Evolutionary conservation across 495 filamentous ascomycete species (phyloP).

Genomic region (Pyrenula massariospora): DNA sequence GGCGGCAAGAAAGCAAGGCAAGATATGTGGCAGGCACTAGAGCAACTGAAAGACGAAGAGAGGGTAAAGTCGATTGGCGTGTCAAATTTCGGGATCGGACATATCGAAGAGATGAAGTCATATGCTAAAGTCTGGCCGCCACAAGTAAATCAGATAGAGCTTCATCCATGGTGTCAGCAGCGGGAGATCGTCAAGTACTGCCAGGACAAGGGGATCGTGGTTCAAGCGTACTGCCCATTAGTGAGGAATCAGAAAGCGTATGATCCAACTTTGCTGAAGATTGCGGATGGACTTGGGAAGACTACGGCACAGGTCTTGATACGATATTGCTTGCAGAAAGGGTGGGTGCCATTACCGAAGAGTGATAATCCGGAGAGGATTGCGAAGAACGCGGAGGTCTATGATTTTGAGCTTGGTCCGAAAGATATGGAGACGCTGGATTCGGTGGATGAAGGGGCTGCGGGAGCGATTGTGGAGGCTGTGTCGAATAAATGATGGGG

Average conservation of each 20-base stretch:
- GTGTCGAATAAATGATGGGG: conserved; percentile 13
- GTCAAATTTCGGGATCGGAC: conserved; percentile 53
- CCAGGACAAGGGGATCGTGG: conserved; percentile 44
- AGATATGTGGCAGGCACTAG: conserved; percentile 55
- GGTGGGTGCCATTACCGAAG: conserved; percentile 65
- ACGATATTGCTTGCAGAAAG: conserved; percentile 52
- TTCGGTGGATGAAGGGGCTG: conserved; percentile 49
- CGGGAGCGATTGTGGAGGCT: conserved; percentile 40
- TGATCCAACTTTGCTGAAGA: conserved; percentile 36
- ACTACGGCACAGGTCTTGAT: conserved; percentile 41
- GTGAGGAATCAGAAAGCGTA: conserved; percentile 50
- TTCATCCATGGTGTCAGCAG: conserved; percentile 60
- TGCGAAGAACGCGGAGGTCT: conserved; percentile 52
- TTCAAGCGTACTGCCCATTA: conserved; percentile 57
- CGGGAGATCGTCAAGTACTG: conserved; percentile 49
- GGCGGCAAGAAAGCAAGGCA: conserved; percentile 39
- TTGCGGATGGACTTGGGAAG: conserved; percentile 41
- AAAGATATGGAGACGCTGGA: conserved; percentile 55
- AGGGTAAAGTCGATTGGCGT: conserved; percentile 54
- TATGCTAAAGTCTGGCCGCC: conserved; percentile 54
- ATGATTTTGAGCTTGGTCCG: conserved; percentile 47
- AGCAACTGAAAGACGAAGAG: conserved; percentile 45
- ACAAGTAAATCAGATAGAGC: conserved; percentile 61
- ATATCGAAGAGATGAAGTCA: conserved; percentile 50
- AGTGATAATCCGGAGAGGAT: conserved; percentile 52